Base-by-base conservation (phyloP, 73 alveolate species). In the Paramecium sexaurelia region DNA sequence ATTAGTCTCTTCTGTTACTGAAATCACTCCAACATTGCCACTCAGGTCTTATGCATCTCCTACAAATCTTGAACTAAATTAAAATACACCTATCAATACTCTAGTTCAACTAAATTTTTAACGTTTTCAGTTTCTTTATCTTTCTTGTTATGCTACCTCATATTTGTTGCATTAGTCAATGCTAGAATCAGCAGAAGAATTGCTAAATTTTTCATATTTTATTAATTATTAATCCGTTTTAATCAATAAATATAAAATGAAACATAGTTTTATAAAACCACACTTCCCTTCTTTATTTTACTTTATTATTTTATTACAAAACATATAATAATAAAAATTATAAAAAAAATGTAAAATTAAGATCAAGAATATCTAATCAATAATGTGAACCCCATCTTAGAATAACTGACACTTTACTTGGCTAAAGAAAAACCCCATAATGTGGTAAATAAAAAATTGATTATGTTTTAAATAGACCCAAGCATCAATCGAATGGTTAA, bases 401-500 rank as follows among this genome's bases (percentile, higher is more conserved):
- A 71, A 71, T 71, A 71, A 71, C 17, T 71, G 19, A 33, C 43
- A 35, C 57, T 71, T 20, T 37, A 71, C 19, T 71, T 71, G 35
- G 86, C 17, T 29, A 71, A 71, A 37, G 86, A 71, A 71, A 71
- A 71, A 39, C 86, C 86, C 35, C 37, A 35, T 10, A 71, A 71
- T 32, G 86, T 71, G 86, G 86, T 71, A 71, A 20, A 0, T 71
- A 6, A 5, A 35, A 35, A 17, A 68, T 71, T 15, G 0, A 61
- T 61, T 27, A 61, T 61, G 8, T 33, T 35, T 71, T 33, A 35
- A 35, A 7, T 66, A 71, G 86, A 71, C 57, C 26, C 43, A 71
- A 71, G 86, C 86, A 71, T 35, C 55, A 10, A 71, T 71, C 15
- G 86, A 71, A 71, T 71, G 86, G 86, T 71, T 71, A 40, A 37